A percentile compares a stretch with the other conserved stretches of the same genome.
Conservation (phyloP, 768 basidiomycete genomes). For the Amanita brunnescens region DNA sequence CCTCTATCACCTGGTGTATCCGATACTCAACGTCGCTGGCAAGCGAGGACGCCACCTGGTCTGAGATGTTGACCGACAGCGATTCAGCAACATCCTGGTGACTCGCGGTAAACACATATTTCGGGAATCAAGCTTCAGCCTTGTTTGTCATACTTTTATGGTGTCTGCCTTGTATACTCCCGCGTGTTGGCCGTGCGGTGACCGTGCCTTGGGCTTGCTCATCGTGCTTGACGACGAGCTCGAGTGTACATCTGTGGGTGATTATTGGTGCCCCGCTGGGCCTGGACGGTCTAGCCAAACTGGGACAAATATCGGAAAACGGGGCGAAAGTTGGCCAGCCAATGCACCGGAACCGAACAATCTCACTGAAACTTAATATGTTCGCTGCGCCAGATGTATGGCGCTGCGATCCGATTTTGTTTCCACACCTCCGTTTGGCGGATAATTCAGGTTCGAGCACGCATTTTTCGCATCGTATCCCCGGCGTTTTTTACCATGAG, state of each 20-base stretch:
- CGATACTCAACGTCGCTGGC: slow-evolving; percentile 97
- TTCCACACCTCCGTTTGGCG: not conserved
- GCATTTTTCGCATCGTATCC: not conserved
- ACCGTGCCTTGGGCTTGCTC: slow-evolving; percentile 42
- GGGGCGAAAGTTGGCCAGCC: not conserved
- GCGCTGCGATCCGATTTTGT: not conserved
- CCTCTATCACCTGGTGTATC: slow-evolving; percentile 91
- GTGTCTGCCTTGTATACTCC: slow-evolving; percentile 58
- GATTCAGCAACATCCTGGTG: slow-evolving; percentile 86
- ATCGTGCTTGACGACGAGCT: slow-evolving; percentile 13
- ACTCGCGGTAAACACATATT: slow-evolving; percentile 6
- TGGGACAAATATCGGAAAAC: not conserved
- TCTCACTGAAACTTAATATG: not conserved
- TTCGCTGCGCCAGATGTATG: not conserved
- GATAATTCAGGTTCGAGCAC: not conserved
- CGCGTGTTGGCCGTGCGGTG: slow-evolving; percentile 39
- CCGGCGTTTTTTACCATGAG: not conserved
- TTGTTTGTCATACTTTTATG: slow-evolving; percentile 39
- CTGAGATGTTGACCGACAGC: slow-evolving; percentile 70
- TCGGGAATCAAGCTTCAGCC: not conserved
- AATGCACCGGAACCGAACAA: not conserved
- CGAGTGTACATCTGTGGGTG: not conserved
- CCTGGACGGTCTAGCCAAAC: not conserved
- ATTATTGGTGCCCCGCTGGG: not conserved
- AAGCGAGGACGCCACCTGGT: slow-evolving; percentile 71